These are phyloP conservation scores for Populus tremula DNA, from an alignment of 345 rosid genomes.

Conservation along the genomic window DNA sequence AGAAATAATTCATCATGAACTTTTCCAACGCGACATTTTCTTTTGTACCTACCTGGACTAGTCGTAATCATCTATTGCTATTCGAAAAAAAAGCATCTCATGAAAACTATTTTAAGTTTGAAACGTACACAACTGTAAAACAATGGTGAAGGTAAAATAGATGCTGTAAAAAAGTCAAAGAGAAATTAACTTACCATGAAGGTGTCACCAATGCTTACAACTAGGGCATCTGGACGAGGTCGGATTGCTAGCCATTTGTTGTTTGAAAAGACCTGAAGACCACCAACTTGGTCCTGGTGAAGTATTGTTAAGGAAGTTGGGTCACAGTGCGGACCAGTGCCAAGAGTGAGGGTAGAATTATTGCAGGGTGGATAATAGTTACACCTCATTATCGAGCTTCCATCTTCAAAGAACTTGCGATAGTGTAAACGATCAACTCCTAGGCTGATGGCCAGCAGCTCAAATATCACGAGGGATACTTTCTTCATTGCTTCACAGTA, in stretches of 20 bases:
- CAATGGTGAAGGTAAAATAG: background rate
- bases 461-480: constrained; percentile 37
- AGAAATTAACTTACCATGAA: constrained; percentile 44
- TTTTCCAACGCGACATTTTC: background rate
- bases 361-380: constrained; percentile 70
- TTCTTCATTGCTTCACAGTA: constrained; percentile 50
- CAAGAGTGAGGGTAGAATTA: constrained; percentile 51
- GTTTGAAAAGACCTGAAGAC: constrained; percentile 64
- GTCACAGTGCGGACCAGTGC: constrained; percentile 90
- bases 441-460: constrained; percentile 50
- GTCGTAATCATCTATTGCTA: background rate
- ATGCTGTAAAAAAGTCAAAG: too few species aligned
- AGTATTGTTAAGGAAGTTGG: constrained; percentile 79
- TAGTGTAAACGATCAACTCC: constrained; percentile 41
- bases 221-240: constrained; percentile 59
- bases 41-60: background rate
- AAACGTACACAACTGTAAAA: too few species aligned
- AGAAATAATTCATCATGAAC: background rate
- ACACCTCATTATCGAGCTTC: constrained; percentile 58
- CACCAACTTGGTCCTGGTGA: constrained; percentile 78
- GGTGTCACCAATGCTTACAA: constrained; percentile 78
- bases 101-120: too few species aligned
- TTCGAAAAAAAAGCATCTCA: too few species aligned
- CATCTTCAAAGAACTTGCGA: constrained; percentile 47
- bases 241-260: constrained; percentile 57